Evolutionary conservation across 1,284 basidiomycete species (phyloP).

Genomic region (Microbotryum lychnidis-dioicae): DNA sequence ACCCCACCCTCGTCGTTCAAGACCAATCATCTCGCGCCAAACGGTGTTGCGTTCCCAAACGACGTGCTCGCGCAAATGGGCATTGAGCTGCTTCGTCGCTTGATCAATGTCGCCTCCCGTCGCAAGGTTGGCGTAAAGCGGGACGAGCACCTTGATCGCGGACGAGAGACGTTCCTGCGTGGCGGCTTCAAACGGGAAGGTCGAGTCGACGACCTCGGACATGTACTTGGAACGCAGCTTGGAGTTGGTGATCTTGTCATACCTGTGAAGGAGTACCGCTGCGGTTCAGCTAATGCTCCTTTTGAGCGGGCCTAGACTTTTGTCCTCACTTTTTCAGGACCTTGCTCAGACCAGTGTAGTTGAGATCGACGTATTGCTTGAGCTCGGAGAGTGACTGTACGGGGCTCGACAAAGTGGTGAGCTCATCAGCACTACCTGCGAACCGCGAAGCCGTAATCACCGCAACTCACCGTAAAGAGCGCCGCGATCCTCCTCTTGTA

Average conservation of each 20-base stretch:
- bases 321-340: conserved; percentile 80
- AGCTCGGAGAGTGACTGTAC: conserved; percentile 58
- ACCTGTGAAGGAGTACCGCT: conserved; percentile 46
- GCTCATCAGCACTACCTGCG: not conserved
- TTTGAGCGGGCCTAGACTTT: not conserved
- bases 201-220: conserved; percentile 60
- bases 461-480: conserved; percentile 56
- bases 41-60: conserved; percentile 93
- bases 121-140: conserved; percentile 79
- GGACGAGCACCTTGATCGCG: conserved; percentile 56
- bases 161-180: conserved; percentile 60
- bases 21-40: conserved; percentile 95
- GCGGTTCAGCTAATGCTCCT: not conserved
- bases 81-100: conserved; percentile 72
- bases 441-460: conserved; percentile 3
- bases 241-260: conserved; percentile 87
- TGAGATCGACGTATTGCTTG: conserved; percentile 86
- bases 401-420: not conserved
- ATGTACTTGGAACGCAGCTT: conserved; percentile 80
- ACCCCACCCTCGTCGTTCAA: conserved; percentile 34
- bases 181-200: conserved; percentile 58
- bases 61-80: conserved; percentile 78
- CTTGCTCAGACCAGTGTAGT: conserved; percentile 87
- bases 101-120: conserved; percentile 61
- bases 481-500: conserved; percentile 86